A percentile compares a stretch with the other conserved stretches of the same genome.
Evolutionary conservation across 495 filamentous ascomycete genomes (phyloP).

Genomic region (Parachaetomium inaequale): DNA sequence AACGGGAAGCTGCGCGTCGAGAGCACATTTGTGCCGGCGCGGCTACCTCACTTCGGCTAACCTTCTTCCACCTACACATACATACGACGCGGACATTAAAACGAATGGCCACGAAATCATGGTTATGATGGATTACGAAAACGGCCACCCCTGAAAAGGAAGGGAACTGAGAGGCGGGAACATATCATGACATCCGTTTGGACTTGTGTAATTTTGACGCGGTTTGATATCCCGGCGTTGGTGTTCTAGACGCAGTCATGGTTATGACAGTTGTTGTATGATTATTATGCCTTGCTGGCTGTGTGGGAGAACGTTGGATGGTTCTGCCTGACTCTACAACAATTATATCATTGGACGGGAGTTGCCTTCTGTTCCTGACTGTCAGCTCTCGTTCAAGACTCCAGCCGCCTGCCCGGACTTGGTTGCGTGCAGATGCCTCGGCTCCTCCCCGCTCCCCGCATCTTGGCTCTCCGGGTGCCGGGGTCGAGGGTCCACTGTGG

Average conservation of each 20-base stretch:
- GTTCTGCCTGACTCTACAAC: neutral
- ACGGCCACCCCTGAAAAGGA: neutral
- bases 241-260: neutral
- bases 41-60: conserved; percentile 34
- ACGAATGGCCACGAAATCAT: neutral
- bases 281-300: neutral
- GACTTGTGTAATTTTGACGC: neutral
- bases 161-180: neutral
- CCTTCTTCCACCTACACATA: neutral
- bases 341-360: neutral
- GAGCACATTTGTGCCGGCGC: conserved; percentile 32
- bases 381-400: neutral
- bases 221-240: conserved; percentile 1
- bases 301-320: neutral
- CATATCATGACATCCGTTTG: neutral
- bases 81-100: neutral
- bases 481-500: neutral
- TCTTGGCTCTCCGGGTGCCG: neutral
- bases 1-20: conserved; percentile 3
- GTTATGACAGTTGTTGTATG: conserved; percentile 10
- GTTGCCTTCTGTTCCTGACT: neutral
- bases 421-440: conserved; percentile 14
- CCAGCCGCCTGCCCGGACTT: too few relatives aligned
- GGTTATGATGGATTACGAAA: neutral
- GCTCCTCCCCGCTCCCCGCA: conserved; percentile 19